Base-by-base conservation (phyloP, 2,329 filamentous ascomycete species). In the Alternaria sp. region DNA sequence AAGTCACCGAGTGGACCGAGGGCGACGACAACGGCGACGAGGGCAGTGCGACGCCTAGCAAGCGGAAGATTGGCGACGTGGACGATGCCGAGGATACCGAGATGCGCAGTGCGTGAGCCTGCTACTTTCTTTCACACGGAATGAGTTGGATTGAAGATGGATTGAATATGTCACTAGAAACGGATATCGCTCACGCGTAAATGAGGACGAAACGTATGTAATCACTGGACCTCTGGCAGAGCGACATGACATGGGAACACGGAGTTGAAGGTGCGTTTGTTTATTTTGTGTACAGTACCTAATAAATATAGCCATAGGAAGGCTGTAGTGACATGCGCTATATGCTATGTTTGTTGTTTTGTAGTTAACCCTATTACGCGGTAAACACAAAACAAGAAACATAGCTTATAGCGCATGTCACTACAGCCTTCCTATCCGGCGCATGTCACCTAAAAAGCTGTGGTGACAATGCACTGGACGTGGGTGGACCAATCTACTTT, bases 1-100 rank as follows among this genome's bases (percentile, higher is more conserved):
- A 97, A 80, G 86, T 97, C 67, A 85, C 90, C 43, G 93, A 97
- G 80, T 94, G 74, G 76, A 76, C 69, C 5, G 78, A 78, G 74
- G 68, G 78, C 74, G 71, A 79, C 63, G 70, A 83, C 64, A 69
- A 80, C 63, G 72, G 77, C 68, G 74, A 82, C 61, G 68, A 82
- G 65, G 52, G 67, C 54, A 62, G 49, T 28, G 49, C 68, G 8
- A 66, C 69, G 13, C 68, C 74, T 2, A 69, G 58, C 54, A 80
- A 80, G 68, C 73, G 79, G 58, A 81, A 81, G 68, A 73, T 78
- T 56, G 74, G 70, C 23, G 69, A 77, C 44, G 66, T 66, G 26
- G 73, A 68, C 15, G 74, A 75, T 40, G 61, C 60, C n/a, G 73
- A 78, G 17, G 77, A 80, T 47, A 67, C 65, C 25, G 74, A 75